Base-by-base conservation (phyloP, 768 basidiomycete species). In the Tulasnella sp. region DNA sequence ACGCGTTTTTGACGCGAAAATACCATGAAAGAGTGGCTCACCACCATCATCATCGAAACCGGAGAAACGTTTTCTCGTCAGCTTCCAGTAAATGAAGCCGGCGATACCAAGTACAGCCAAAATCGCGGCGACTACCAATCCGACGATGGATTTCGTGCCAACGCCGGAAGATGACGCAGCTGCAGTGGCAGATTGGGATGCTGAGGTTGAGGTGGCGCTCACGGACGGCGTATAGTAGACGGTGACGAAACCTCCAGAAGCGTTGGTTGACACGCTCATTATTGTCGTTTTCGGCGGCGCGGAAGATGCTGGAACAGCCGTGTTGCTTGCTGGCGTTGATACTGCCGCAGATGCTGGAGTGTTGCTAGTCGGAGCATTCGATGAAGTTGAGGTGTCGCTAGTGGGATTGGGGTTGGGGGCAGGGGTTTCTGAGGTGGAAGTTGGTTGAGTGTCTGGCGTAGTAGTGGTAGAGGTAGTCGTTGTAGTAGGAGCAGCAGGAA, bases 71-170 rank as follows among this genome's bases (percentile, higher is more conserved):
- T 90, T 92, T 67, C 85, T 77, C 2, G 85, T 86, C 68, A 89
- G 80, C 71, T 92, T 92, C 89, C 90, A 92, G 38, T 87, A 73
- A 64, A 89, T 79, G 74, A 92, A 92, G 15, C 75, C 81, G 53
- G 83, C 71, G 54, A 92, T 76, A 9, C 79, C 85, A 65, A 92
- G 71, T 19, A 84, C 70, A 23, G 87, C 85, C 56, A 90, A 74
- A 56, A 87, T 89, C 44, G 86, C 89, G 2, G 87, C 83, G 23
- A 91, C 86, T 0, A 87, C 84, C 61, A 92, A 75, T 32, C 88
- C 89, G 45, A 90, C 70, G 66, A 92, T 61, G 26, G 62, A 63
- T 42, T 60, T 65, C 2, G 29, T 43, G n/a, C 61, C 50, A 15
- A 64, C 55, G 38, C 58, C 56, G 3, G 44, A 29, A 27, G 19